Conservation (phyloP, 257 asterid species). For the Solanum commersonii region DNA sequence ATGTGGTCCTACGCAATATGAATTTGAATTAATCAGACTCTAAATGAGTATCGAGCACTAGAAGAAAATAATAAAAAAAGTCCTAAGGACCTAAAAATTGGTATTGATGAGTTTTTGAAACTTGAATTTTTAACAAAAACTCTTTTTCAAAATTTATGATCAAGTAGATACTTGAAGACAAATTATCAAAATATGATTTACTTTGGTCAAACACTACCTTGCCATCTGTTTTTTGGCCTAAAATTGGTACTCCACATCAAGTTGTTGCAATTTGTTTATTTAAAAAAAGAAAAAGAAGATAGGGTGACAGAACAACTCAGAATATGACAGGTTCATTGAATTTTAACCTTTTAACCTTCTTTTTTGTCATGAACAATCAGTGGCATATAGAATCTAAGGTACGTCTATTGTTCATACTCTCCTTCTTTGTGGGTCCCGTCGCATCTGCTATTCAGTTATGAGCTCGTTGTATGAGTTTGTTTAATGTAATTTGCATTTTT, state of each 20-base stretch:
- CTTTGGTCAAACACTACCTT: not conserved
- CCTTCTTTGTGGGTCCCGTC: not conserved
- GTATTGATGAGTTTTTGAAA: not conserved
- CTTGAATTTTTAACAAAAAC: not conserved
- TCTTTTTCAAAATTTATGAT: too few relatives aligned
- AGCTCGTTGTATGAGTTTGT: rapidly evolving
- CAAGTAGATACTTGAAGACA: too few relatives aligned
- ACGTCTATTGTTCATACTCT: not conserved
- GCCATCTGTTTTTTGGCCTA: not conserved
- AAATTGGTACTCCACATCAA: not conserved
- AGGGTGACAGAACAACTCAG: not conserved
- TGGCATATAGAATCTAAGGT: not conserved
- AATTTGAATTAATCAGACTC: too few relatives aligned
- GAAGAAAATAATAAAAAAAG: rapidly evolving
- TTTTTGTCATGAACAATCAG: not conserved
- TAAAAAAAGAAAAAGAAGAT: not conserved
- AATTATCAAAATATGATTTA: too few relatives aligned
- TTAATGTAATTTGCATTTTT: too few relatives aligned
- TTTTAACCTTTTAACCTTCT: not conserved
- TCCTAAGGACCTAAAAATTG: not conserved
- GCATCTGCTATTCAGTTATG: too few relatives aligned
- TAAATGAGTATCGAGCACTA: too few relatives aligned
- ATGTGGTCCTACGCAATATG: rapidly evolving
- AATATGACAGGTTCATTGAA: constrained; percentile 4
- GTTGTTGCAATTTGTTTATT: not conserved